Percentiles rank a stretch among this genome's conserved stretches.
Conservation (phyloP, 768 basidiomycete species). For the Floccularia luteovirens region DNA sequence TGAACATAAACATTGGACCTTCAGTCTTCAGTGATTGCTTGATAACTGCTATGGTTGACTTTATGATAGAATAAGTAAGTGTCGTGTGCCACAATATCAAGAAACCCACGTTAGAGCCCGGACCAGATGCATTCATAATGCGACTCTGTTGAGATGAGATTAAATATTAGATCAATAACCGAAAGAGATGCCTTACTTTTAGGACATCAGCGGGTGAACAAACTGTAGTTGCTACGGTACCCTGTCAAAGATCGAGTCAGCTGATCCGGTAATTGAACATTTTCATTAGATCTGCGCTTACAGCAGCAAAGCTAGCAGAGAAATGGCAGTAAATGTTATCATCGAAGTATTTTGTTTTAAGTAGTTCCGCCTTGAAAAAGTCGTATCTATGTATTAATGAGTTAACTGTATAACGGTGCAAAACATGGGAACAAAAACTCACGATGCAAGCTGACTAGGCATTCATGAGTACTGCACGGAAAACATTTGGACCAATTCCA, state of each 20-base stretch:
- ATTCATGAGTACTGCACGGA: constrained; percentile 85
- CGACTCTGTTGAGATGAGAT: constrained; percentile 40
- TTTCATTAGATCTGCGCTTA: constrained; percentile 21
- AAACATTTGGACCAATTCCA: constrained; percentile 79
- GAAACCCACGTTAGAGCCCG: constrained; percentile 60
- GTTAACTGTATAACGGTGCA: neutral
- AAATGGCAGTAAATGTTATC: constrained; percentile 85
- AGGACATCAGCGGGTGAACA: constrained; percentile 87
- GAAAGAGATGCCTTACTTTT: constrained; percentile 36
- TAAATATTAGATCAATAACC: neutral
- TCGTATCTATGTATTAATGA: constrained; percentile 53
- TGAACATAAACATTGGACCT: constrained; percentile 88
- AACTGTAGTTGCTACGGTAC: constrained; percentile 84
- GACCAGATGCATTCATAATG: constrained; percentile 85
- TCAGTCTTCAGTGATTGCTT: constrained; percentile 60
- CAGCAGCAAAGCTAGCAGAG: constrained; percentile 81
- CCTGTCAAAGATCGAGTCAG: constrained; percentile 28
- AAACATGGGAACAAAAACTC: constrained; percentile 18
- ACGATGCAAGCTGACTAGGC: constrained; percentile 90
- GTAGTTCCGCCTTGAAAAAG: constrained; percentile 81
- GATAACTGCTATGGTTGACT: constrained; percentile 72
- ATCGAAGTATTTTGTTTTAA: constrained; percentile 63
- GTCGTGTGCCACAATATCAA: neutral
- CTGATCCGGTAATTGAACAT: too few species aligned
- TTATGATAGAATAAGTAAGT: constrained; percentile 5